phyloP scores from a whole-genome alignment of 2,329 filamentous ascomycete genomes.

The Beauveria sp. region DNA sequence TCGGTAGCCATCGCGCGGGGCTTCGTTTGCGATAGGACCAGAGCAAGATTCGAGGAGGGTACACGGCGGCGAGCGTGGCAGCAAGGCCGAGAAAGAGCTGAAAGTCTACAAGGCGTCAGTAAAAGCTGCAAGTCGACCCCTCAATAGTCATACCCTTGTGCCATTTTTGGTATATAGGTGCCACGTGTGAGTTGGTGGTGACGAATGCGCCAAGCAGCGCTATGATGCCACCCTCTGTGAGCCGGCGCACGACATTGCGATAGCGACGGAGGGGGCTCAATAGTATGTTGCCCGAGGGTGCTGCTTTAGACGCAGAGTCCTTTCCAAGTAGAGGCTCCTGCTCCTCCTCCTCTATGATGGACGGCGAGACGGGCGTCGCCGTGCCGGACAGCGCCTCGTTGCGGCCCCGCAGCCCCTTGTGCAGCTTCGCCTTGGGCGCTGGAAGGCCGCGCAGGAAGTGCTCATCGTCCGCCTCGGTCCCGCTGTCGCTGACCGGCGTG shows the following conservation, averaged over 20 bases:
- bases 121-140: not conserved
- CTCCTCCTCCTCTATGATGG: conserved; percentile 37
- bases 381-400: conserved; percentile 47
- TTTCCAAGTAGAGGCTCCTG: conserved; percentile 18
- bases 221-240: conserved; percentile 45
- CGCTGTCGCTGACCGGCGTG: conserved; percentile 71
- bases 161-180: conserved; percentile 38
- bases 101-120: conserved; percentile 33
- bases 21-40: conserved; percentile 37
- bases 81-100: conserved; percentile 29
- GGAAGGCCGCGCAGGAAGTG: conserved; percentile 79
- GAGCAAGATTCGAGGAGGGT: conserved; percentile 51
- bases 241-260: conserved; percentile 44
- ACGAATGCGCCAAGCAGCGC: conserved; percentile 41
- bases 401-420: conserved; percentile 67
- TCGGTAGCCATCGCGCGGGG: conserved; percentile 30
- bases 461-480: conserved; percentile 93
- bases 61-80: conserved; percentile 37
- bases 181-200: conserved; percentile 37
- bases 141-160: conserved; percentile 35
- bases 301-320: conserved; percentile 12
- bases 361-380: conserved; percentile 48
- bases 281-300: conserved; percentile 15
- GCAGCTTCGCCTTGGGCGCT: conserved; percentile 61
- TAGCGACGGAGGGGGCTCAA: conserved; percentile 31